Percentiles rank a stretch among this genome's conserved stretches.
Conservation (phyloP, 345 rosid species). For the Brassica rapa region DNA sequence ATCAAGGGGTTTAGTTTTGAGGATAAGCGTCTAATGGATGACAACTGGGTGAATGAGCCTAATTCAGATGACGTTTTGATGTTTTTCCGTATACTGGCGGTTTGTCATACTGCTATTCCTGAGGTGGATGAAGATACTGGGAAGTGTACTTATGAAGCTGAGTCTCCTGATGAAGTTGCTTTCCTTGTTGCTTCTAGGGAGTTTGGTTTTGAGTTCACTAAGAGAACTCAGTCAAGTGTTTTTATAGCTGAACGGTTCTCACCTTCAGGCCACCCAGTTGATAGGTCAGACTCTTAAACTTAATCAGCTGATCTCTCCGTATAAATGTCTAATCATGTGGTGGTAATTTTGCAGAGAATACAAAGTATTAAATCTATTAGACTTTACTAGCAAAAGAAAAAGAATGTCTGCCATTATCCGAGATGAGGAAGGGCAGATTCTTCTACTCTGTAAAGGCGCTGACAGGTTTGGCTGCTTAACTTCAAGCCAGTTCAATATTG, state of each 20-base stretch:
- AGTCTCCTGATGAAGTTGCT: slow-evolving; percentile 81
- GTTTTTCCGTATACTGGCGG: slow-evolving; percentile 66
- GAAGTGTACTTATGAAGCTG: slow-evolving; percentile 72
- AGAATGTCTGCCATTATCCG: slow-evolving; percentile 78
- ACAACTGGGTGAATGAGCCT: slow-evolving; percentile 53
- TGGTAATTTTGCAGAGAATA: slow-evolving; percentile 53
- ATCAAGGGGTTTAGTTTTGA: slow-evolving; percentile 67
- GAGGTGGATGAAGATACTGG: slow-evolving; percentile 50
- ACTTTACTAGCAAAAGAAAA: slow-evolving; percentile 68
- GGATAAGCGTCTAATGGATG: slow-evolving; percentile 61
- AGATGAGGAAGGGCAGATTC: slow-evolving; percentile 58
- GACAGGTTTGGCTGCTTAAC: slow-evolving; percentile 54
- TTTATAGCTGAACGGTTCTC: slow-evolving; percentile 45
- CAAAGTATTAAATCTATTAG: slow-evolving; percentile 67
- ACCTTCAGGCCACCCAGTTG: slow-evolving; percentile 40
- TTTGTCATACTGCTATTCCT: slow-evolving; percentile 77
- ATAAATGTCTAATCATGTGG: background rate
- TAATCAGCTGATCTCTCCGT: background rate
- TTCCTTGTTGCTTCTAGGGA: slow-evolving; percentile 74
- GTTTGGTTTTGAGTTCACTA: slow-evolving; percentile 63
- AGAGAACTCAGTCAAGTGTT: slow-evolving; percentile 65
- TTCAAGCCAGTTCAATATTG: slow-evolving; percentile 19
- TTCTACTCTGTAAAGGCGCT: slow-evolving; percentile 84
- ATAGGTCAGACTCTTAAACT: slow-evolving; percentile 46
- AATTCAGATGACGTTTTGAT: slow-evolving; percentile 47